A percentile compares a stretch with the other conserved stretches of the same genome.
phyloP scores from a whole-genome alignment of 495 filamentous ascomycete genomes.

The Clavariopsis aquatica region DNA sequence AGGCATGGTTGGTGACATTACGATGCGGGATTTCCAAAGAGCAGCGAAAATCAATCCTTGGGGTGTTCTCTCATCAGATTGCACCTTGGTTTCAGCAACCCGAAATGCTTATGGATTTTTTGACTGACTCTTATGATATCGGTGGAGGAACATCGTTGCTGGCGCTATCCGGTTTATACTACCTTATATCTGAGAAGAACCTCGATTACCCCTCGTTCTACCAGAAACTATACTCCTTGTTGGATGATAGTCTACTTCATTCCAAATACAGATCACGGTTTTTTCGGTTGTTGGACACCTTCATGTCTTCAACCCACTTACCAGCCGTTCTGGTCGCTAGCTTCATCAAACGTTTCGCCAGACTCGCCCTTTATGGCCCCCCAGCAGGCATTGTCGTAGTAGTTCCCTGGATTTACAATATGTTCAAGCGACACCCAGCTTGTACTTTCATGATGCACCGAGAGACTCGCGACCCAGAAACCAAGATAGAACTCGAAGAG shows the following conservation, averaged over 20 bases:
- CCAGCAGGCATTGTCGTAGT: constrained; percentile 84
- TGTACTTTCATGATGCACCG: constrained; percentile 97
- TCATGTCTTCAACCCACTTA: constrained; percentile 89
- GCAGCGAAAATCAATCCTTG: constrained; percentile 78
- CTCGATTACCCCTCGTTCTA: constrained; percentile 97
- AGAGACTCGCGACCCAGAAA: constrained; percentile 59
- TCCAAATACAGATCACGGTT: constrained; percentile 91
- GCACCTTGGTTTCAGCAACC: constrained; percentile 84
- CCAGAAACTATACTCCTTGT: constrained; percentile 84
- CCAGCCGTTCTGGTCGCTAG: constrained; percentile 87
- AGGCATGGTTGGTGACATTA: constrained; percentile 80
- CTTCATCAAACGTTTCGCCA: constrained; percentile 89
- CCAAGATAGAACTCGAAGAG: constrained; percentile 57
- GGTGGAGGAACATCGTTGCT: constrained; percentile 85
- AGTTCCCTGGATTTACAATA: constrained; percentile 92
- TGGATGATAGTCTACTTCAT: constrained; percentile 82
- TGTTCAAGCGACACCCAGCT: constrained; percentile 83
- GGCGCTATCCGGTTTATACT: constrained; percentile 90
- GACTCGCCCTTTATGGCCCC: constrained; percentile 79
- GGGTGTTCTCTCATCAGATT: constrained; percentile 71
- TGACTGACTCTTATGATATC: constrained; percentile 85
- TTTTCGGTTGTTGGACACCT: constrained; percentile 89
- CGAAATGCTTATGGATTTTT: constrained; percentile 94
- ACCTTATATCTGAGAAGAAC: constrained; percentile 89
- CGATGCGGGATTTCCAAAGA: constrained; percentile 62